Percentiles rank a stretch among this genome's conserved stretches.
Conservation (phyloP, 768 basidiomycete genomes). For the Suillus plorans region DNA sequence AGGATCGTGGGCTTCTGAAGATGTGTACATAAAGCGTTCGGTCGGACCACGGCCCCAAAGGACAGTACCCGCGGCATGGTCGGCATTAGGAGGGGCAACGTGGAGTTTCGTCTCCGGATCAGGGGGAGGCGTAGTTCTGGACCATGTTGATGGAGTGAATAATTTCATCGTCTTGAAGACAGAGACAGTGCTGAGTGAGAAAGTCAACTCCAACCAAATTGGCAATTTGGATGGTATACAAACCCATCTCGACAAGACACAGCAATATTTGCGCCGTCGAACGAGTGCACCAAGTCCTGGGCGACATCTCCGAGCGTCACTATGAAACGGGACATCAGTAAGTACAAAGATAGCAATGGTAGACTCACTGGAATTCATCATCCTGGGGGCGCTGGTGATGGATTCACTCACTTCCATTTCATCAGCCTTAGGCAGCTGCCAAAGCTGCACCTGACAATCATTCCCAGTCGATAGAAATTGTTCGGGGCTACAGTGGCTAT, state of each 20-base stretch:
- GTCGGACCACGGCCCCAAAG: conserved; percentile 51
- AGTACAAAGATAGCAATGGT: not conserved
- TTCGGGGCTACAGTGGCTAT: conserved; percentile 29
- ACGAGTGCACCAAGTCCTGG: conserved; percentile 46
- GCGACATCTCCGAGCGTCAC: conserved; percentile 33
- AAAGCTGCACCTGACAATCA: conserved; percentile 43
- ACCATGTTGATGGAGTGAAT: conserved; percentile 16
- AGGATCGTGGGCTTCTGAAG: conserved; percentile 45
- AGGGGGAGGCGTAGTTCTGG: conserved; percentile 13
- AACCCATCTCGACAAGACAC: conserved; percentile 31
- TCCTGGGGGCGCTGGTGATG: conserved; percentile 5
- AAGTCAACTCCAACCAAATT: not conserved
- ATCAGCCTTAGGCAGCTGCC: conserved; percentile 35
- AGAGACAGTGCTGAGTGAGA: conserved; percentile 20
- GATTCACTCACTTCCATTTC: conserved; percentile 11
- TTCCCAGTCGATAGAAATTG: conserved; percentile 48
- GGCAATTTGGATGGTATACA: conserved; percentile 6
- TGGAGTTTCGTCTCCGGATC: conserved; percentile 12
- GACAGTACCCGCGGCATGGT: conserved; percentile 44
- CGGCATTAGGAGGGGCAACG: conserved; percentile 16
- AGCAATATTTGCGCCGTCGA: conserved; percentile 39
- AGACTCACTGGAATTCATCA: conserved; percentile 19
- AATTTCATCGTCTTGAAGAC: conserved; percentile 23
- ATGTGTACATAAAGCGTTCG: conserved; percentile 47
- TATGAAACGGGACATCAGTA: conserved; percentile 11